These are phyloP conservation scores for Chytridiales sp. DNA, from an alignment of 371 early-diverging fungal genomes.

Conservation along the genomic window DNA sequence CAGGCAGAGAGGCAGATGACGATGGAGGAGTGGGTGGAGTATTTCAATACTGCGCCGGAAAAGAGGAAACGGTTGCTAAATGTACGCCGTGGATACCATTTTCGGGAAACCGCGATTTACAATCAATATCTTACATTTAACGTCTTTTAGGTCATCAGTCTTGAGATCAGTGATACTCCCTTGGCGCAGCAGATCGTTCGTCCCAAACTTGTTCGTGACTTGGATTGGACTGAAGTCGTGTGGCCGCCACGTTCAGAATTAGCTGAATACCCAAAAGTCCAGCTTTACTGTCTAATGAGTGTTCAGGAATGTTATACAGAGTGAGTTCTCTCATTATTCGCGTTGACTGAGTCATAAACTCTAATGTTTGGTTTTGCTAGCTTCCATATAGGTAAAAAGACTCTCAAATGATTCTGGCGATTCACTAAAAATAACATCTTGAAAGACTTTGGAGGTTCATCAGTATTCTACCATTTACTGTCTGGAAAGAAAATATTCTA, in stretches of 20 bases:
- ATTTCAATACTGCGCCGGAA: conserved; percentile 60
- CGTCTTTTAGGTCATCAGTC: conserved; percentile 64
- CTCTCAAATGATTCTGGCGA: background rate
- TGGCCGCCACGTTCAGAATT: conserved; percentile 70
- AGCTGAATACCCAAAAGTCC: conserved; percentile 78
- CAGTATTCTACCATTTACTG: conserved; percentile 78
- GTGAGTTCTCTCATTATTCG: conserved; percentile 55
- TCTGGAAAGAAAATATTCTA: conserved; percentile 84
- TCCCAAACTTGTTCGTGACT: conserved; percentile 76
- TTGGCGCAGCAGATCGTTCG: conserved; percentile 65
- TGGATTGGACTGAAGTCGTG: conserved; percentile 83
- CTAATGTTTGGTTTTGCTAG: background rate
- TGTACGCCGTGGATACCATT: too few species aligned
- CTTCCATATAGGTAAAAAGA: conserved; percentile 59
- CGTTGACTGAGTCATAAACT: background rate
- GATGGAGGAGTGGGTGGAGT: conserved; percentile 78
- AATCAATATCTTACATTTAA: background rate
- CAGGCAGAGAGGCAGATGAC: conserved; percentile 77
- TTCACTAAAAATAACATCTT: conserved; percentile 1
- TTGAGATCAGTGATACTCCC: conserved; percentile 77
- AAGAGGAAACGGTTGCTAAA: conserved; percentile 72
- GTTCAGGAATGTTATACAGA: conserved; percentile 86
- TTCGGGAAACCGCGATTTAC: background rate
- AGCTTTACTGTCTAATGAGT: conserved; percentile 89
- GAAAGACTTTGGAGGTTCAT: conserved; percentile 84